Base-by-base conservation (phyloP, 2,329 filamentous ascomycete species). In the Pezicula carpinea region DNA sequence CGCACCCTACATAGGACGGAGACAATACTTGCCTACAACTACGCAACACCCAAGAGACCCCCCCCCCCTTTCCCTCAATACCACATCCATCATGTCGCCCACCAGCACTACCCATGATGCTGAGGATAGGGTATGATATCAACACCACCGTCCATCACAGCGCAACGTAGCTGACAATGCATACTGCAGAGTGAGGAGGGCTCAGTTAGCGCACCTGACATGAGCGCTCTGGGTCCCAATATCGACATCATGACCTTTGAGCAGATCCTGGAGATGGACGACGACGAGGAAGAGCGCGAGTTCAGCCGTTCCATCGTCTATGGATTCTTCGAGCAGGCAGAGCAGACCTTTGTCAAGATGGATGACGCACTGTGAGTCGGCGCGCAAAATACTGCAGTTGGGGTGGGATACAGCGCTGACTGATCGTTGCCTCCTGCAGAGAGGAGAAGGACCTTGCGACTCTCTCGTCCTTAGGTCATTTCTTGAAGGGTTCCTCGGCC, bases 231-330 rank as follows among this genome's bases (percentile, higher is more conserved):
- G 6, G 38, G 38, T 10, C 38, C 38, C 55, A 76, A 77, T 64
- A 83, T 99, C 68, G 92, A 97, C 66, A 71, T 75, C 51, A 66
- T 69, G 46, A 95, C 90, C 47, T 99, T 99, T 61, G 83, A 85
- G 60, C 93, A 97, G 74, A 97, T 99, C 65, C 80, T 97, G 53
- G 93, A 97, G 69, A 96, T 99, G 92, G 93, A 99, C 66, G 93
- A 97, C 54, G 87, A 88, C 54, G 85, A 88, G 56, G 80, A 83
- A 10, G 87, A 92, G 54, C 79, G 83, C 59, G 89, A 96, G 41
- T 97, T 97, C 75, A 95, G 87, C 70, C 80, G 76, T 59, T 85
- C 86, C 51, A 91, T 99, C 56, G 91, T 97, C 41, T 85, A 82
- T 64, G 89, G 89, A 52, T 99, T 96, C 73, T 95, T 97, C 58